A percentile compares a stretch with the other conserved stretches of the same genome.
These are phyloP conservation scores for Lachnellula suecica DNA, from an alignment of 2,329 filamentous ascomycete species.

Conservation along the genomic window DNA sequence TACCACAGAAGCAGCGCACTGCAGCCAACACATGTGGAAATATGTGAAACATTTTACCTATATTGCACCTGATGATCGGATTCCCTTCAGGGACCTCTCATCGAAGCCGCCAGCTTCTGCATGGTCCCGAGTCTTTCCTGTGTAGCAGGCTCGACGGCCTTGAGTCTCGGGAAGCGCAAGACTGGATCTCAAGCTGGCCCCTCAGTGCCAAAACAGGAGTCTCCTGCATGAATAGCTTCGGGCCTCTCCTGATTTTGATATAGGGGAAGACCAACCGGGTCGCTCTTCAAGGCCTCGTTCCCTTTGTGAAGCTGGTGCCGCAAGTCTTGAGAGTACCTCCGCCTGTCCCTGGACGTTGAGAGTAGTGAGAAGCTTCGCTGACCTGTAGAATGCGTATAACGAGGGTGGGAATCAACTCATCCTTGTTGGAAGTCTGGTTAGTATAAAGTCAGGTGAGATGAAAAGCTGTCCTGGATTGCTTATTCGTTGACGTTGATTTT, in stretches of 20 bases:
- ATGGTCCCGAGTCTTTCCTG: constrained; percentile 12
- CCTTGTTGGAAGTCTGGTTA: constrained; percentile 22
- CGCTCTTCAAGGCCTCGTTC: constrained; percentile 10
- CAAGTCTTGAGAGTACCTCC: constrained; percentile 18
- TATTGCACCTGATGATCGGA: constrained; percentile 17
- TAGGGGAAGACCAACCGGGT: constrained; percentile 28
- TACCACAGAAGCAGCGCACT: constrained; percentile 12
- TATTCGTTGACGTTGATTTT: constrained; percentile 25
- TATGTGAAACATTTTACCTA: constrained; percentile 23
- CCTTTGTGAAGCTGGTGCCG: constrained; percentile 13
- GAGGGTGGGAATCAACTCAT: constrained; percentile 17
- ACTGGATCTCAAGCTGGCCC: constrained; percentile 25
- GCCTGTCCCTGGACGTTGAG: constrained; percentile 19
- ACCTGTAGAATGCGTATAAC: constrained; percentile 29
- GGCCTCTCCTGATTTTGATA: constrained; percentile 23
- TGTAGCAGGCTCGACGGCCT: constrained; percentile 21
- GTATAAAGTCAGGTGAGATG: constrained; percentile 24
- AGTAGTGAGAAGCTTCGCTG: constrained; percentile 22
- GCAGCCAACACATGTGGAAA: constrained; percentile 15
- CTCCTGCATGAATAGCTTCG: constrained; percentile 34
- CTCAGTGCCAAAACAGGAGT: constrained; percentile 27
- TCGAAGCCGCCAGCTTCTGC: constrained; percentile 12
- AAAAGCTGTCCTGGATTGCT: constrained; percentile 14
- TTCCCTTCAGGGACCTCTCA: constrained; percentile 9
- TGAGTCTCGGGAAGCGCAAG: constrained; percentile 13